Conservation (phyloP, 306 rosid genomes). For the Cicer bijugum region DNA sequence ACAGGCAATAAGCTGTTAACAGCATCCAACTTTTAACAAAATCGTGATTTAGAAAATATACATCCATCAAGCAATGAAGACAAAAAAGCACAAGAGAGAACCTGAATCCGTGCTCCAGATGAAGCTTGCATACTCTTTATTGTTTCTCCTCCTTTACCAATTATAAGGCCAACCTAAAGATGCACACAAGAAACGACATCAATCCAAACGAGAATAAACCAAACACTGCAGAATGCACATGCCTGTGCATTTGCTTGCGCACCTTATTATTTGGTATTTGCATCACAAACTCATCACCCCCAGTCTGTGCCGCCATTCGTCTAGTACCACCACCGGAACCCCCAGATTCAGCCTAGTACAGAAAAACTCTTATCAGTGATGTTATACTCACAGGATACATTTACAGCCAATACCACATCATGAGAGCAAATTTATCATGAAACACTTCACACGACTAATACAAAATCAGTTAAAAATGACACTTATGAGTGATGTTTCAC, state of each 20-base stretch:
- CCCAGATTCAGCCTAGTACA: conserved; percentile 91
- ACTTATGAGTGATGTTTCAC: not conserved
- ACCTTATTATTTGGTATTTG: conserved; percentile 91
- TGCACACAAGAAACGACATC: not conserved
- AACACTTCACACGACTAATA: not conserved
- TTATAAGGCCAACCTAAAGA: conserved; percentile 89
- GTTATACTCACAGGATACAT: not conserved
- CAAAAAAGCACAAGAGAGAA: conserved; percentile 33
- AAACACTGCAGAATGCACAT: not conserved
- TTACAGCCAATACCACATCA: not conserved
- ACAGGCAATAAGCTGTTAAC: not conserved
- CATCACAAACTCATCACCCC: conserved; percentile 74
- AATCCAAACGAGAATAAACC: not conserved
- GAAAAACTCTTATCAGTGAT: not conserved
- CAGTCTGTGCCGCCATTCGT: conserved; percentile 73
- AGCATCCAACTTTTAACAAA: not conserved
- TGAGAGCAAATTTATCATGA: not conserved
- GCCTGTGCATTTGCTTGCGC: not conserved
- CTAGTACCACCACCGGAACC: conserved; percentile 73
- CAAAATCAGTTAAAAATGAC: not conserved
- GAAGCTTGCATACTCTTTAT: conserved; percentile 91
- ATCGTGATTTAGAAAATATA: not conserved
- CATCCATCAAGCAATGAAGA: not conserved
- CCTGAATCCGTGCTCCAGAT: conserved; percentile 95
- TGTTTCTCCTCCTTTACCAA: conserved; percentile 97